Evolutionary conservation across 148 eudicot species (phyloP).

Genomic region (Rhododendron vialii): DNA sequence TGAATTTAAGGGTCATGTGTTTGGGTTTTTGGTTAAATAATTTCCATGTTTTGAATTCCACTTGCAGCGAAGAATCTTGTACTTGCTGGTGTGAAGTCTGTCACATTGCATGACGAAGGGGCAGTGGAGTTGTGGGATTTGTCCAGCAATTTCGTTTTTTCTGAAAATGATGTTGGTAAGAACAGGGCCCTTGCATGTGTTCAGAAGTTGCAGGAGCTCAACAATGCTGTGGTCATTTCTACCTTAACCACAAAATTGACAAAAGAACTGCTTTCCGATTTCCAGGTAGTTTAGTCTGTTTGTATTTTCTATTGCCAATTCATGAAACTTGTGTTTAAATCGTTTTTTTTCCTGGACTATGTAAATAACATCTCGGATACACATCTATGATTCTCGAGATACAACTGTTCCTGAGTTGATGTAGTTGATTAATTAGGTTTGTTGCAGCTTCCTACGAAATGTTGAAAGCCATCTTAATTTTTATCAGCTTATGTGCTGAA

Average conservation of each 20-base stretch:
- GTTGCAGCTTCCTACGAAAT: not conserved
- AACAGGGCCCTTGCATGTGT: conserved; percentile 66
- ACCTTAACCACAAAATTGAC: conserved; percentile 36
- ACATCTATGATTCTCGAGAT: not conserved
- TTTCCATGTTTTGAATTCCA: not conserved
- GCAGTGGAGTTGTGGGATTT: conserved; percentile 62
- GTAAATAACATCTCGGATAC: not conserved
- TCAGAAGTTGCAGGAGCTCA: conserved; percentile 66
- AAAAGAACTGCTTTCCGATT: conserved; percentile 51
- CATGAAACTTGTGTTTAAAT: not conserved
- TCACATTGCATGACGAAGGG: conserved; percentile 67
- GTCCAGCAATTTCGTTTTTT: conserved; percentile 64
- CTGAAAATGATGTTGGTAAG: conserved; percentile 63
- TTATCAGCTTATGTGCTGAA: not conserved
- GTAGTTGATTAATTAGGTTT: not conserved
- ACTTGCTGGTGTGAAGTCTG: conserved; percentile 75
- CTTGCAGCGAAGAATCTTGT: conserved; percentile 64
- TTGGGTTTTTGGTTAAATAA: not conserved
- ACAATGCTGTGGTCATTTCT: conserved; percentile 66
- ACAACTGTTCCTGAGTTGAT: not conserved
- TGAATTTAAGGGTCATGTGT: not conserved
- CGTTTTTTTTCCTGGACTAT: not conserved
- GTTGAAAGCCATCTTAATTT: not conserved
- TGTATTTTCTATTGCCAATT: not conserved
- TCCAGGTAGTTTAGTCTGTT: conserved; percentile 39